Percentiles rank a stretch among this genome's conserved stretches.
phyloP scores from a whole-genome alignment of 441 rosid species.

The Lepidium campestre region DNA sequence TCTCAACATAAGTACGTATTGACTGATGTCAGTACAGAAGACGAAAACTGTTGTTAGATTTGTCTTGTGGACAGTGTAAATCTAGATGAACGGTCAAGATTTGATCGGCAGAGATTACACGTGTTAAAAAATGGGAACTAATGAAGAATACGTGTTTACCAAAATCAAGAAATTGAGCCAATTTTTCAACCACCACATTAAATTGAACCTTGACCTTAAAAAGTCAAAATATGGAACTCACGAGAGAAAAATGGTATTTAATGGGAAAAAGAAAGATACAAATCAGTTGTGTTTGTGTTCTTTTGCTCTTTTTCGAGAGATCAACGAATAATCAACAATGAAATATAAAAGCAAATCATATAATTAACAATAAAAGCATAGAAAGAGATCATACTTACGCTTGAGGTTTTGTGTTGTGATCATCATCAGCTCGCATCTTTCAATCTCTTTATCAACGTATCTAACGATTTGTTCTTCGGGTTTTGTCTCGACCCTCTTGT shows the following conservation, averaged over 20 bases:
- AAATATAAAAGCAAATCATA: slow-evolving; percentile 31
- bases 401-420: slow-evolving; percentile 15
- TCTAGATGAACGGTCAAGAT: slow-evolving; percentile 16
- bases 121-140: too few relatives aligned
- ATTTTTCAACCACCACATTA: too few relatives aligned
- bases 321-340: slow-evolving; percentile 28
- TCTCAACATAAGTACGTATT: not conserved
- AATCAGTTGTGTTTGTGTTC: not conserved
- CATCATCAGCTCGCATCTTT: slow-evolving; percentile 65
- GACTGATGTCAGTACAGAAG: not conserved
- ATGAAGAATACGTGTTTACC: too few relatives aligned
- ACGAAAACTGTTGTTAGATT: not conserved
- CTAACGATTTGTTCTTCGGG: slow-evolving; percentile 86
- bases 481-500: slow-evolving; percentile 79
- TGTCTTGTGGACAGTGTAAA: slow-evolving; percentile 2
- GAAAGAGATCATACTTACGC: slow-evolving; percentile 23
- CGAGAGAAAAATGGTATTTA: not conserved
- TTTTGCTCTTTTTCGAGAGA: not conserved
- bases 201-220: not conserved
- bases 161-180: too few relatives aligned
- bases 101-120: not conserved
- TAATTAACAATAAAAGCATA: slow-evolving; percentile 27
- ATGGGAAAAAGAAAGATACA: not conserved
- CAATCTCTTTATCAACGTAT: slow-evolving; percentile 75
- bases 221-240: not conserved